These are phyloP conservation scores for Ogataea naganishii DNA, from an alignment of 805 yeast genomes.

Conservation along the genomic window DNA sequence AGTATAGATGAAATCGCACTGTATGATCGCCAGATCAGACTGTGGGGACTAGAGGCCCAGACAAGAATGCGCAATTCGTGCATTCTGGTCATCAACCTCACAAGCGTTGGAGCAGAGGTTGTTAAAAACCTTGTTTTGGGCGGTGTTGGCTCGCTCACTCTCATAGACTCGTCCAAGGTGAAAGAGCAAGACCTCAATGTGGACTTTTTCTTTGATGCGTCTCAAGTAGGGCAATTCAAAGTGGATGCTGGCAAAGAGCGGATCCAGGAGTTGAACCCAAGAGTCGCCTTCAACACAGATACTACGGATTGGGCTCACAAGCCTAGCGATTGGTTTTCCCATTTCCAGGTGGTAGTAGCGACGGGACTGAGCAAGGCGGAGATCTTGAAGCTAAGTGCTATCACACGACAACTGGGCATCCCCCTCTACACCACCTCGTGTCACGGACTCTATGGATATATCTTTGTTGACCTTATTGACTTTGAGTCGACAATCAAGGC, in stretches of 20 bases:
- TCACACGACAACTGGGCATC: slow-evolving; percentile 45
- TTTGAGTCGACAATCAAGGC: slow-evolving; percentile 50
- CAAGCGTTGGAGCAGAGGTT: slow-evolving; percentile 75
- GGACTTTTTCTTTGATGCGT: slow-evolving; percentile 61
- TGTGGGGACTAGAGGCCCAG: slow-evolving; percentile 96
- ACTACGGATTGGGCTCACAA: slow-evolving; percentile 20
- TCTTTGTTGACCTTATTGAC: slow-evolving; percentile 67
- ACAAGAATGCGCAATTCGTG: slow-evolving; percentile 62
- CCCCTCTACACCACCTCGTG: slow-evolving; percentile 63
- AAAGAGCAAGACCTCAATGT: slow-evolving; percentile 56
- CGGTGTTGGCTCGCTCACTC: slow-evolving; percentile 74
- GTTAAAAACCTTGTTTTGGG: slow-evolving; percentile 81
- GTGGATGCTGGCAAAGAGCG: slow-evolving; percentile 44
- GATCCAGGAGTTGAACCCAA: slow-evolving; percentile 68
- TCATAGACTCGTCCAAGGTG: slow-evolving; percentile 51
- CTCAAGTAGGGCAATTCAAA: slow-evolving; percentile 47
- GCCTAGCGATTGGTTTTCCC: slow-evolving; percentile 30
- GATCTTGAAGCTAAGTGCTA: slow-evolving; percentile 38
- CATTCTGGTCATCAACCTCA: slow-evolving; percentile 60
- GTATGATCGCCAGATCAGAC: slow-evolving; percentile 88
- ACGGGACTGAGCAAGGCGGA: slow-evolving; percentile 48
- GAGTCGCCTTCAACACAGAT: slow-evolving; percentile 53
- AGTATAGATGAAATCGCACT: slow-evolving; percentile 81
- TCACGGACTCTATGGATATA: slow-evolving; percentile 78
- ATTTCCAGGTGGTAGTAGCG: slow-evolving; percentile 66